Evolutionary conservation across 768 basidiomycete genomes (phyloP).

Genomic region (Kwoniella mangroviensis): DNA sequence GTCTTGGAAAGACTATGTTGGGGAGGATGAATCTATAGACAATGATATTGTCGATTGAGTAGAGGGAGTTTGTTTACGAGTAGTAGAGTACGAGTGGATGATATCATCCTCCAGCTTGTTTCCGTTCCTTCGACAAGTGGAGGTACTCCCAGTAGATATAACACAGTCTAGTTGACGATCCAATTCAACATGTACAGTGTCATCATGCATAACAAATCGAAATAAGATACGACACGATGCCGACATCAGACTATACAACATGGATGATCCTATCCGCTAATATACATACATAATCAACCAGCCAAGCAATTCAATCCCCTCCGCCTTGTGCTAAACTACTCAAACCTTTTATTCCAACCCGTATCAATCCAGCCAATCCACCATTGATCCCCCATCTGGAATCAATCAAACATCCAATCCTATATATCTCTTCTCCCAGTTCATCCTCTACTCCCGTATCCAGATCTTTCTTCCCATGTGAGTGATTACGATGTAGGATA

Average conservation of each 20-base stretch:
- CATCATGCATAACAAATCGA: background rate
- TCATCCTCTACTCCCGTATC: constrained; percentile 3
- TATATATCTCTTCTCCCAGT: constrained; percentile 23
- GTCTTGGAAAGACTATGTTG: too few species aligned
- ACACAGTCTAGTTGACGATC: too few species aligned
- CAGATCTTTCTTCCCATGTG: background rate
- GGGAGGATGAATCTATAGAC: too few species aligned
- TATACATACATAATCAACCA: background rate
- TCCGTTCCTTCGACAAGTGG: background rate
- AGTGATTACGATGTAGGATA: constrained; percentile 10
- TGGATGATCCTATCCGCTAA: background rate
- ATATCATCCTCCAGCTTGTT: background rate
- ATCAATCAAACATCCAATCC: constrained; percentile 15
- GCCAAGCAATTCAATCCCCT: background rate
- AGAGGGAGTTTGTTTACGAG: background rate
- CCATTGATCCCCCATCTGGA: background rate
- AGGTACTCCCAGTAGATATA: background rate
- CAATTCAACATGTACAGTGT: background rate
- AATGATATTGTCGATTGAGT: background rate
- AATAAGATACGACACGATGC: background rate
- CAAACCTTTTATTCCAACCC: background rate
- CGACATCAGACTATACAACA: background rate
- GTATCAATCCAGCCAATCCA: constrained; percentile 4
- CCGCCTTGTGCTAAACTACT: background rate
- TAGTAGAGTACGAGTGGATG: background rate